phyloP scores from a whole-genome alignment of 106 monocot species.

The Alisma plantagoaquatica region DNA sequence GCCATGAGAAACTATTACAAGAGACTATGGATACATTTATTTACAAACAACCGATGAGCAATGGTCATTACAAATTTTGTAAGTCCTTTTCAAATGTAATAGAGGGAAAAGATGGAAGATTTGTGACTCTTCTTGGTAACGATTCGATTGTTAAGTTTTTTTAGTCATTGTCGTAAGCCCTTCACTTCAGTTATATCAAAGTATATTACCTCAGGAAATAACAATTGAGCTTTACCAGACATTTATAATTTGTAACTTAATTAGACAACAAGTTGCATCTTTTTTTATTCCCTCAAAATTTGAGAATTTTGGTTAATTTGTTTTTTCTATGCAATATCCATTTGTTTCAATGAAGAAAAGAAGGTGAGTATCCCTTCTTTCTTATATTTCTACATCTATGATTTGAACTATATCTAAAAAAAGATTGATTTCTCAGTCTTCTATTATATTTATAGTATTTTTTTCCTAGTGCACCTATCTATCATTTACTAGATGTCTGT shows the following conservation, averaged over 20 bases:
- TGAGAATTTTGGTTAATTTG: no score
- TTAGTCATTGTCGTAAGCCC: no score
- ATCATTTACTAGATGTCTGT: no score
- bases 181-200: not conserved
- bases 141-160: not conserved
- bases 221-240: not conserved
- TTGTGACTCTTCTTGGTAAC: constrained; percentile 5
- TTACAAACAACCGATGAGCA: constrained; percentile 6
- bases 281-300: no score
- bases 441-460: no score
- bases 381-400: no score
- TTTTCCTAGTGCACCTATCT: no score
- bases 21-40: constrained; percentile 1
- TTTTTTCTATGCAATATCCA: no score
- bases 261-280: not conserved
- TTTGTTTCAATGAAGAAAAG: no score
- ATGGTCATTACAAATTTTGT: constrained; percentile 4
- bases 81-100: constrained; percentile 5
- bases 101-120: constrained; percentile 4
- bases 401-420: no score
- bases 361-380: no score
- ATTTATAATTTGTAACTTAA: not conserved
- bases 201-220: constrained; percentile 1
- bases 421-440: no score
- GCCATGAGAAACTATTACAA: constrained; percentile 4